Percentiles rank a stretch among this genome's conserved stretches.
Evolutionary conservation across 2,329 filamentous ascomycete species (phyloP).

Genomic region (Arthrobotrys pseudoclavata): DNA sequence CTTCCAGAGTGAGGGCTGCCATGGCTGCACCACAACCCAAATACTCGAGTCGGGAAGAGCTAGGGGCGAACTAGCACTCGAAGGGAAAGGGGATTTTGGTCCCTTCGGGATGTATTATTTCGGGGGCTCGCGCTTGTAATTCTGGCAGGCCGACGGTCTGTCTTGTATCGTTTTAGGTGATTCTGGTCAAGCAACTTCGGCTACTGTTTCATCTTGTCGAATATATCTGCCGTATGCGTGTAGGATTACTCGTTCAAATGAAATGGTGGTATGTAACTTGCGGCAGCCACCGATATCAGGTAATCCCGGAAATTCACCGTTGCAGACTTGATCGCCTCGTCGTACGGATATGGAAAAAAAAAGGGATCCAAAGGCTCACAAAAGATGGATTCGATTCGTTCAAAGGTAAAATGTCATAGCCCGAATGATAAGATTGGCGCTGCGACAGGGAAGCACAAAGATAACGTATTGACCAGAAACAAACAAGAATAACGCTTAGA

Average conservation of each 20-base stretch:
- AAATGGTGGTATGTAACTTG: conserved; percentile 17
- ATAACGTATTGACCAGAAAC: conserved; percentile 7
- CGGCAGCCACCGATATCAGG: conserved; percentile 13
- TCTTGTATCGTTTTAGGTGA: conserved; percentile 51
- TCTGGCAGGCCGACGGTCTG: conserved; percentile 45
- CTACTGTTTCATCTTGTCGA: conserved; percentile 60
- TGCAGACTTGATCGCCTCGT: conserved; percentile 13
- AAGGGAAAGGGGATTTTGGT: conserved; percentile 21
- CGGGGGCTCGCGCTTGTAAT: conserved; percentile 46
- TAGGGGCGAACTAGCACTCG: conserved; percentile 25
- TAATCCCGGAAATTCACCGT: conserved; percentile 2
- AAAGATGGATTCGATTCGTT: conserved; percentile 12
- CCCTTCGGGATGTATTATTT: conserved; percentile 47
- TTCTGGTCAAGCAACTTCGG: conserved; percentile 55
- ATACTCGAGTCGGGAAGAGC: conserved; percentile 18
- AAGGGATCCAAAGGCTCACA: conserved; percentile 9
- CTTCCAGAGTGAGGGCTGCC: conserved; percentile 57
- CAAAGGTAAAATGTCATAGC: conserved; percentile 20
- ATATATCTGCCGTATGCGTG: conserved; percentile 56
- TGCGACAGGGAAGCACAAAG: conserved; percentile 17
- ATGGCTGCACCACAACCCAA: conserved; percentile 51
- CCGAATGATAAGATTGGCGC: conserved; percentile 42
- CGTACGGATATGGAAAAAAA: conserved; percentile 6
- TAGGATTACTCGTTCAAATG: conserved; percentile 49
- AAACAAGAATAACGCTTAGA: conserved; percentile 30